Percentiles rank a stretch among this genome's conserved stretches.
Conservation (phyloP, 176 grass and related monocot species). For the Avena sativa region DNA sequence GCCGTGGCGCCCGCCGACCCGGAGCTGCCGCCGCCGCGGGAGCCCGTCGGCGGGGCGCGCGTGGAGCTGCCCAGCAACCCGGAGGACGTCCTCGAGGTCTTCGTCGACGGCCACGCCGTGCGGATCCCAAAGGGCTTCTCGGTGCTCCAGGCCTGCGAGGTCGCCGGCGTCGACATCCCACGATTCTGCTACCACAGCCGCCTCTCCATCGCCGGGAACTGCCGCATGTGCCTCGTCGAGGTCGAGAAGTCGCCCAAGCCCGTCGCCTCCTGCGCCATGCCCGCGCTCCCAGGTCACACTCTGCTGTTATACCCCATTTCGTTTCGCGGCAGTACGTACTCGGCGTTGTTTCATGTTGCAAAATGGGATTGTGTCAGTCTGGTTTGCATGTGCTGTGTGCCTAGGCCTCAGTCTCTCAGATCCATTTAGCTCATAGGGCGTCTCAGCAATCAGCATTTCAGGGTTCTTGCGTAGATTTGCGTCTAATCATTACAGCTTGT, state of each 20-base stretch:
- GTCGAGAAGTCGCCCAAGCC: conserved; percentile 99
- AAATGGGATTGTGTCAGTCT: neutral
- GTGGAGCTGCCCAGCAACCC: conserved; percentile 66
- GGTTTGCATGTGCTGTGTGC: neutral
- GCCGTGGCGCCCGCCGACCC: conserved; percentile 53
- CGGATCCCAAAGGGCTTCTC: conserved; percentile 95
- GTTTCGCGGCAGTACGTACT: neutral
- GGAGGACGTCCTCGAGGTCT: conserved; percentile 91
- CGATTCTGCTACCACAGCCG: conserved; percentile 97
- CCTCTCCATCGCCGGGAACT: conserved; percentile 90
- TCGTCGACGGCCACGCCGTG: conserved; percentile 93
- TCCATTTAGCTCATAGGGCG: neutral
- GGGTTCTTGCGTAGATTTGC: neutral
- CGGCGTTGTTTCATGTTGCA: neutral
- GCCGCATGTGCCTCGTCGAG: conserved; percentile 99
- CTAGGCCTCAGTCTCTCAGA: conserved; percentile 20
- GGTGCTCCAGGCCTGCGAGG: conserved; percentile 98
- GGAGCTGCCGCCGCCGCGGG: conserved; percentile 48
- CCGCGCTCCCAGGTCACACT: conserved; percentile 75
- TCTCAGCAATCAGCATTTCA: conserved; percentile 6
- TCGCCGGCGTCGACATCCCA: conserved; percentile 94
- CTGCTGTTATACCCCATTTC: neutral
- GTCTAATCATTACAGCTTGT: neutral
- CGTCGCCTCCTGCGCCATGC: conserved; percentile 98
- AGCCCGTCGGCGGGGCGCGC: conserved; percentile 75